Conservation (phyloP, 2,329 filamentous ascomycete species). For the Neonectria faginata region DNA sequence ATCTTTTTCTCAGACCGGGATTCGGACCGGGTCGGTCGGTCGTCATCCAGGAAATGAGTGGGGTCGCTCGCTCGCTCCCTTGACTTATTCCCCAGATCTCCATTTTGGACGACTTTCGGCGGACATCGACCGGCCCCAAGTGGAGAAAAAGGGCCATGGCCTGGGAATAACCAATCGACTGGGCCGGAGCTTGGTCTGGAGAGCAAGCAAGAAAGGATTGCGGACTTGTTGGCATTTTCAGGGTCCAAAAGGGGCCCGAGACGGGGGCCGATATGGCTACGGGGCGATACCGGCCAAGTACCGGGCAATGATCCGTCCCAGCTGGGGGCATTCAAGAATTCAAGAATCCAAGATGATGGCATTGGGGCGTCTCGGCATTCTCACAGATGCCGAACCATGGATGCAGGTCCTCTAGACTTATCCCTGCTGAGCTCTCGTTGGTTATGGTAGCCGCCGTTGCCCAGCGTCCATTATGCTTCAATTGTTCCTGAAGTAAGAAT, state of each 20-base stretch:
- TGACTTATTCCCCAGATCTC: constrained; percentile 4
- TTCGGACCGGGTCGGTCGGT: neutral
- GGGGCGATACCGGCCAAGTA: no score
- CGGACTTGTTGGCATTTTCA: neutral
- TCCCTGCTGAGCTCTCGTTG: neutral
- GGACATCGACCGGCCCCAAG: neutral
- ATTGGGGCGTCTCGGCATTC: neutral
- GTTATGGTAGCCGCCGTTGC: neutral
- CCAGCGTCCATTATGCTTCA: neutral
- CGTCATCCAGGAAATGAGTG: neutral
- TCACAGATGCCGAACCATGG: neutral
- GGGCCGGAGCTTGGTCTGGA: neutral
- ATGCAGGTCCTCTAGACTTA: neutral
- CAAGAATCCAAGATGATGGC: neutral
- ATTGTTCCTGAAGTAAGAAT: neutral
- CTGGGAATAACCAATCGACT: neutral
- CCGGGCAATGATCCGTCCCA: no score
- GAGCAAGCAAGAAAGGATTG: neutral
- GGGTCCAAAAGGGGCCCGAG: neutral
- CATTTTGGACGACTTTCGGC: neutral
- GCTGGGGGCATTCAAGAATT: neutral
- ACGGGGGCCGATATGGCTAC: neutral
- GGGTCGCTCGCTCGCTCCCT: neutral
- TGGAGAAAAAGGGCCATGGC: neutral
- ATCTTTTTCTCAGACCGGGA: neutral